Percentiles rank a stretch among this genome's conserved stretches.
phyloP scores from a whole-genome alignment of 2,329 filamentous ascomycete genomes.

The Ilyonectria destructans region DNA sequence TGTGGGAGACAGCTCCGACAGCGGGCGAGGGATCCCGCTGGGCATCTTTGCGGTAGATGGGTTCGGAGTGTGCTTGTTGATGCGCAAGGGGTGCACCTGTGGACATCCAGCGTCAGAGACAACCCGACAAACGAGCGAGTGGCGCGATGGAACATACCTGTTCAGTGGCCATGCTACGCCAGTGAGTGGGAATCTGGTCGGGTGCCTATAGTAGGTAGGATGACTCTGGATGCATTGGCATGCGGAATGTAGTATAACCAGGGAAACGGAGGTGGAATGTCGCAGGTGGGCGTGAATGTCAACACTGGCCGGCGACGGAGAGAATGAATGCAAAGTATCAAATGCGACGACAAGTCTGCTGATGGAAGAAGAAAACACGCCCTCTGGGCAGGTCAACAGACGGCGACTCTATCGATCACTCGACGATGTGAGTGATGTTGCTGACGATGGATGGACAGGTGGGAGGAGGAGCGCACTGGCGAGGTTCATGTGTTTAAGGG shows the following conservation, averaged over 20 bases:
- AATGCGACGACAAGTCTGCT: slow-evolving; percentile 44
- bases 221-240: slow-evolving; percentile 56
- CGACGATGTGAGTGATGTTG: slow-evolving; percentile 44
- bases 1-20: slow-evolving; percentile 91
- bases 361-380: slow-evolving; percentile 46
- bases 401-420: slow-evolving; percentile 46
- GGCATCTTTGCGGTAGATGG: slow-evolving; percentile 76
- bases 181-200: slow-evolving; percentile 41
- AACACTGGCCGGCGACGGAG: slow-evolving; percentile 25
- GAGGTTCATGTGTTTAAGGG: slow-evolving; percentile 54
- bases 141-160: slow-evolving; percentile 53
- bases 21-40: slow-evolving; percentile 77
- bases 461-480: slow-evolving; percentile 43
- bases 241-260: slow-evolving; percentile 46
- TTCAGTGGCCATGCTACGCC: slow-evolving; percentile 57
- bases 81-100: slow-evolving; percentile 84
- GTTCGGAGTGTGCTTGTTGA: slow-evolving; percentile 77
- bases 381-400: slow-evolving; percentile 41
- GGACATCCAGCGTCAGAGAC: slow-evolving; percentile 42
- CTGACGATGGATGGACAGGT: slow-evolving; percentile 46
- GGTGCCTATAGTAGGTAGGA: slow-evolving; percentile 43
- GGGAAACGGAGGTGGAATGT: slow-evolving; percentile 52
- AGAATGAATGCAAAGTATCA: slow-evolving; percentile 47
- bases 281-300: slow-evolving; percentile 42
- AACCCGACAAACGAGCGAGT: slow-evolving; percentile 35